Percentiles rank a stretch among this genome's conserved stretches.
Conservation (phyloP, 495 filamentous ascomycete species). For the Chaetomium cochliodes region DNA sequence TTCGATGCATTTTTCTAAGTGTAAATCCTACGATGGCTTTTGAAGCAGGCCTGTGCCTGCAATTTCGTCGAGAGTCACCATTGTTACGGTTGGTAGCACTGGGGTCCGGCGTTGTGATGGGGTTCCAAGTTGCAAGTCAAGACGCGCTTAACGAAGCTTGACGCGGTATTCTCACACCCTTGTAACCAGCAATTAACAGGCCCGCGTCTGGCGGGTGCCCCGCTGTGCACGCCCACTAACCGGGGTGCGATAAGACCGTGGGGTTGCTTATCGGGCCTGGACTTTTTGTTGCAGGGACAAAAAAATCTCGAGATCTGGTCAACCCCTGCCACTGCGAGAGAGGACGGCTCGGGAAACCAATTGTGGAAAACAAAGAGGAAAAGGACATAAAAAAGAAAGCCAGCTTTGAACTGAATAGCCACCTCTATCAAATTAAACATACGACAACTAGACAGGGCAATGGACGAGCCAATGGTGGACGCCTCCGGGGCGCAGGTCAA, state of each 20-base stretch:
- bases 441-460: slow-evolving; percentile 11
- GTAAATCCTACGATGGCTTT: slow-evolving; percentile 31
- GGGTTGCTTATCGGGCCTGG: slow-evolving; percentile 21
- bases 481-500: slow-evolving; percentile 41
- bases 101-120: background rate
- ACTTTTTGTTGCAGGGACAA: slow-evolving; percentile 26
- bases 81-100: slow-evolving; percentile 9
- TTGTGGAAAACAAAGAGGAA: background rate
- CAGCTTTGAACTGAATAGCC: background rate
- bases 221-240: slow-evolving; percentile 14
- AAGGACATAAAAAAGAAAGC: background rate
- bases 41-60: slow-evolving; percentile 31
- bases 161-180: slow-evolving; percentile 3
- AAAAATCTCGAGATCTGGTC: slow-evolving; percentile 27
- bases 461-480: slow-evolving; percentile 32
- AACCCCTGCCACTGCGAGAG: slow-evolving; percentile 4
- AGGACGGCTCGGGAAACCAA: background rate
- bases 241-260: slow-evolving; percentile 36
- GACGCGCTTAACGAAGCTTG: slow-evolving; percentile 8
- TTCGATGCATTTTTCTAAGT: background rate
- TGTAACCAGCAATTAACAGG: slow-evolving; percentile 11
- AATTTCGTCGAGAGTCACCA: slow-evolving; percentile 39
- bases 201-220: slow-evolving; percentile 22
- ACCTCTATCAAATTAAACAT: background rate
- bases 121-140: background rate